phyloP scores from a whole-genome alignment of 2,329 filamentous ascomycete genomes.

The Epichloe gansuensis region DNA sequence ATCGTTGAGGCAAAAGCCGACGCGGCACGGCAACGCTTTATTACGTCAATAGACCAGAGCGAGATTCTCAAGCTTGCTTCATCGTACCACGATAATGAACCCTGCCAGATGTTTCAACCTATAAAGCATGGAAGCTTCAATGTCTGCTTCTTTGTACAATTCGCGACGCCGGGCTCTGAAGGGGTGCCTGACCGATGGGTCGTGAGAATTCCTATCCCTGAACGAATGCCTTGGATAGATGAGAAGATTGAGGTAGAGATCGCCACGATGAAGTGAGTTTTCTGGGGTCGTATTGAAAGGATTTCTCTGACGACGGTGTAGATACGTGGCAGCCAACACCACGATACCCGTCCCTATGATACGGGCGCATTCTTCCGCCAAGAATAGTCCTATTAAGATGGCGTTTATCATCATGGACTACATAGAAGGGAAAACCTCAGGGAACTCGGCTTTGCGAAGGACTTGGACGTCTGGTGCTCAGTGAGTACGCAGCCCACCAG shows the following conservation, averaged over 20 bases:
- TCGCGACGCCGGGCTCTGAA: constrained; percentile 2
- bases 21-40: constrained; percentile 6
- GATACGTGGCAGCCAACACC: constrained; percentile 7
- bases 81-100: constrained; percentile 8
- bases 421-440: constrained; percentile 7
- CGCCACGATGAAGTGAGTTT: constrained; percentile 10
- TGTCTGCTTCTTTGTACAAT: constrained; percentile 12
- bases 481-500: neutral
- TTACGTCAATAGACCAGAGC: constrained; percentile 5
- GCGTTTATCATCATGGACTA: constrained; percentile 13
- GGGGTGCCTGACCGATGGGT: constrained; percentile 5
- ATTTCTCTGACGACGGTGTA: neutral
- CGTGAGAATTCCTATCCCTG: constrained; percentile 9
- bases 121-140: constrained; percentile 10
- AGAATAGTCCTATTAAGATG: constrained; percentile 1
- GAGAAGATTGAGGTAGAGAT: constrained; percentile 10
- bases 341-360: constrained; percentile 9
- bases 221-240: neutral
- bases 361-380: constrained; percentile 4
- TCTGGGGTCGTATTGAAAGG: neutral
- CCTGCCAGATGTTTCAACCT: constrained; percentile 9
- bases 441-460: constrained; percentile 5
- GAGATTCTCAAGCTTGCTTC: constrained; percentile 7
- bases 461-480: neutral
- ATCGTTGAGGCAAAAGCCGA: neutral